Base-by-base conservation (phyloP, 305 asterid species). In the Striga hermonthica region DNA sequence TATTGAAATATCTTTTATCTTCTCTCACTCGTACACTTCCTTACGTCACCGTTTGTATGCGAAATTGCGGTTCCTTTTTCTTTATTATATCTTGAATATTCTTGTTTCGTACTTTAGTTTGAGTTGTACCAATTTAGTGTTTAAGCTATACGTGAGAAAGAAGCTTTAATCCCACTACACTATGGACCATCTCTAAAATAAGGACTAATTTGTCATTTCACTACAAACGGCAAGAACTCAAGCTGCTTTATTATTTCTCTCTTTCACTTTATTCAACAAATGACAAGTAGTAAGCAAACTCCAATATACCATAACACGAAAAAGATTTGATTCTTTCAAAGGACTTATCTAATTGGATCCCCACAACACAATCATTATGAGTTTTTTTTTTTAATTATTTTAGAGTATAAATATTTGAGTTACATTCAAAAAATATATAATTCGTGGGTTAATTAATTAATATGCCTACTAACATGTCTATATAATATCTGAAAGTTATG, bases 31-130 rank as follows among this genome's bases (percentile, higher is more conserved):
- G n/a, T n/a, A n/a, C n/a, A n/a, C n/a, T n/a, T n/a, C n/a, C n/a
- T n/a, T 58, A 47, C 74, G 79, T 74, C 77, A 62, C 79, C 65
- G 73, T 78, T 73, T 68, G 69, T 56, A 70, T 63, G 68, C 66
- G 70, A 87, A 83, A 83, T 70, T 66, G 74, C 34, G 57, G 71
- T 68, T 74, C 82, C 84, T 80, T 85, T 85, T 83, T 72, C 72
- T 68, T 69, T 76, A 64, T 68, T 73, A 2, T 79, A 74, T 75
- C 84, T 80, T 80, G 90, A 83, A 83, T 87, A 83, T 83, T 82
- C 90, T 69, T 68, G 64, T 64, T 65, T 76, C 80, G 88, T 82
- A 80, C 92, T 85, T 76, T 70, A 71, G 60, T 74, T 78, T 64
- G 74, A 77, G 73, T 61, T 76, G 73, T 61, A 62, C 74, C 13